Evolutionary conservation across 2,329 filamentous ascomycete genomes (phyloP), one percentile per base, ranked within the genome.

Genomic region (Beauveria medogensis): DNA sequence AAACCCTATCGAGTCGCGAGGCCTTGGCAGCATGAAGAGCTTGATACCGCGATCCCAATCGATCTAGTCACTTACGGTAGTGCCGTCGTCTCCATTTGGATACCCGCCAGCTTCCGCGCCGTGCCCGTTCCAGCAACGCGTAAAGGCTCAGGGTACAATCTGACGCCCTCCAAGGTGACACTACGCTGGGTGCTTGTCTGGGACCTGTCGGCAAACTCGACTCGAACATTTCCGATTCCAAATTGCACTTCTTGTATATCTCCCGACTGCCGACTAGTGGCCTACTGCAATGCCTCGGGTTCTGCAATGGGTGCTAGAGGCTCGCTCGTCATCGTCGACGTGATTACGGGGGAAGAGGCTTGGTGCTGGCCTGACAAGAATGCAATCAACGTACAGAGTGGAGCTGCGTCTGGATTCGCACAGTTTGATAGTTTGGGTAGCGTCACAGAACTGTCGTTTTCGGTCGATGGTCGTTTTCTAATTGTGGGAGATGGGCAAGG

Each of bases 61-160:
- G 69, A 71, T 20, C 68, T 77, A 2, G 68, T 68, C 3, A 72
- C 74, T 0, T 75, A 76, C 61, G 75, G 74, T 20, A 73, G 70
- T 60, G 67, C 72, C 0, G 71, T 72, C 6, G 72, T 76, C 1
- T 77, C 74, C 8, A 73, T 77, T 28, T 77, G 75, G 75, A 74
- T 76, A 51, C 73, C 74, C 0, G 73, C 75, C 5, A 69, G 65
- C 34, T 75, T 73, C 63, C 71, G 69, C 16, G 70, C 72, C 12
- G 67, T 75, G 8, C 68, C 69, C 1, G 67, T 68, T 9, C 64
- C 69, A 3, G 65, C 67, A 3, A 54, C 66, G 2, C 66, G 66
- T 2, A 69, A 69, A 2, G 63, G 63, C 1, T 30, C 55, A 1
- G 70, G 69, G 3, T 76, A 67, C 63, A 74, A 74, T 55, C 69